phyloP scores from a whole-genome alignment of 306 rosid species.

The cucumber (Cucumis sativus) region Cucumber_9930_V3 NC_026658.2:10125001-10125500 shows the following conservation, averaged over 20 bases:
- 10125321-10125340: neutral
- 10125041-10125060: neutral
- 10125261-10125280: neutral
- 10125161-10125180: neutral
- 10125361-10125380: neutral
- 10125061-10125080: conserved; percentile 23
- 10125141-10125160: neutral
- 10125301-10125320: neutral
- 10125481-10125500: too few relatives aligned
- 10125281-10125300: neutral
- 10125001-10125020: neutral
- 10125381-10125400: too few relatives aligned
- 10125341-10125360: neutral
- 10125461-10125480: too few relatives aligned
- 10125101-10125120: neutral
- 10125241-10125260: neutral
- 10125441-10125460: too few relatives aligned
- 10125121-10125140: neutral
- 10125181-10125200: neutral
- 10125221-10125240: neutral
- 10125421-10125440: too few relatives aligned
- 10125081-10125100: neutral
- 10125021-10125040: neutral
- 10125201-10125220: neutral
- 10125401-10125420: too few relatives aligned